phyloP scores from a whole-genome alignment of 495 filamentous ascomycete genomes.

The Penicillium longicatenatum region DNA sequence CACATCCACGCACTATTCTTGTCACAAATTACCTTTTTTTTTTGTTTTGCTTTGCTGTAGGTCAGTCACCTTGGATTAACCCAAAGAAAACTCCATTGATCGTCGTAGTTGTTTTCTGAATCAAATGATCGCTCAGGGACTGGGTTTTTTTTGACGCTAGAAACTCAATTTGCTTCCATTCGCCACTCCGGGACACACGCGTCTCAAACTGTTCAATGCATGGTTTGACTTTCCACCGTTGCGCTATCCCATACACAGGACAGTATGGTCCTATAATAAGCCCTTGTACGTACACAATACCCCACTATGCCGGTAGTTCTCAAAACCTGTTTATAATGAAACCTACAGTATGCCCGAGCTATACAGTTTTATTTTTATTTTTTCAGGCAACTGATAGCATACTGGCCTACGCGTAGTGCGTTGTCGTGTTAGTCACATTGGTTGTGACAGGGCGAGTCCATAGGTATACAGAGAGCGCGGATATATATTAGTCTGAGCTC shows the following conservation, averaged over 20 bases:
- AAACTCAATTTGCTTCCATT: conserved; percentile 8
- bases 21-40: background rate
- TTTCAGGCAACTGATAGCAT: background rate
- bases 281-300: background rate
- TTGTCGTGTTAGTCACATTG: background rate
- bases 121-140: conserved; percentile 1
- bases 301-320: conserved; percentile 1
- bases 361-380: no score
- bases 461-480: background rate
- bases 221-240: conserved; percentile 18
- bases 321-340: conserved; percentile 1
- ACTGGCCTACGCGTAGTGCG: background rate
- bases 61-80: background rate
- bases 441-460: no score
- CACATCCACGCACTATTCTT: background rate
- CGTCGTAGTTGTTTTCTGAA: background rate
- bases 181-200: conserved; percentile 11
- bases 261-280: conserved; percentile 17
- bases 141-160: conserved; percentile 4
- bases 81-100: conserved; percentile 7
- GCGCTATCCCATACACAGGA: conserved; percentile 16
- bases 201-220: conserved; percentile 12
- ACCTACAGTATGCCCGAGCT: no score
- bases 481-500: no score
- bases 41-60: background rate